Percentiles rank a stretch among this genome's conserved stretches.
Evolutionary conservation across 2,329 filamentous ascomycete genomes (phyloP).

Genomic region (Colletotrichum melonis): DNA sequence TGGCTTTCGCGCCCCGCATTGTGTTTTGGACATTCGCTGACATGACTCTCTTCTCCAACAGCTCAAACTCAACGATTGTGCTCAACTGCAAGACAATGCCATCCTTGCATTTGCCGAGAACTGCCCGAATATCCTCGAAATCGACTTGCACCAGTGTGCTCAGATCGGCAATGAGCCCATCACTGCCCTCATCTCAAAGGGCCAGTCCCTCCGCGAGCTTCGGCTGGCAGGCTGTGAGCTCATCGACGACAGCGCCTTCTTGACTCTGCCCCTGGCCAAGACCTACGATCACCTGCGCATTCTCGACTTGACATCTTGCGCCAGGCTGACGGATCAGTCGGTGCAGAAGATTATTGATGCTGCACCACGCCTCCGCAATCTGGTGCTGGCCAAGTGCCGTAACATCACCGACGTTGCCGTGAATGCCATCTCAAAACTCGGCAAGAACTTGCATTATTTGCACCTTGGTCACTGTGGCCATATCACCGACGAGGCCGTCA

Average conservation of each 20-base stretch:
- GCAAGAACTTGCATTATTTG: conserved; percentile 97
- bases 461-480: conserved; percentile 93
- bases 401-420: conserved; percentile 93
- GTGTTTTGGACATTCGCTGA: conserved; percentile 43
- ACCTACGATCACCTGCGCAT: conserved; percentile 91
- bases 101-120: conserved; percentile 88
- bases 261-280: conserved; percentile 75
- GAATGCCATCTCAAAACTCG: conserved; percentile 85
- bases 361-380: conserved; percentile 88
- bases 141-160: conserved; percentile 89
- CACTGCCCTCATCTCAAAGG: conserved; percentile 81
- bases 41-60: conserved; percentile 46
- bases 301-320: conserved; percentile 91
- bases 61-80: conserved; percentile 94
- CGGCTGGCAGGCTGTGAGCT: conserved; percentile 86
- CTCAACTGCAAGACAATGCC: conserved; percentile 84
- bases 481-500: conserved; percentile 90
- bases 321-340: conserved; percentile 84
- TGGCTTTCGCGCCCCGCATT: background rate
- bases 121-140: conserved; percentile 94
- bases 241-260: conserved; percentile 89
- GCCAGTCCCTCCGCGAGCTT: conserved; percentile 88
- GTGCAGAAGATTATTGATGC: conserved; percentile 89
- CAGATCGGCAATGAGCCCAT: conserved; percentile 86
- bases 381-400: conserved; percentile 94